These are phyloP conservation scores for Schizopora paradoxa DNA, from an alignment of 1,284 basidiomycete genomes.

Conservation along the genomic window DNA sequence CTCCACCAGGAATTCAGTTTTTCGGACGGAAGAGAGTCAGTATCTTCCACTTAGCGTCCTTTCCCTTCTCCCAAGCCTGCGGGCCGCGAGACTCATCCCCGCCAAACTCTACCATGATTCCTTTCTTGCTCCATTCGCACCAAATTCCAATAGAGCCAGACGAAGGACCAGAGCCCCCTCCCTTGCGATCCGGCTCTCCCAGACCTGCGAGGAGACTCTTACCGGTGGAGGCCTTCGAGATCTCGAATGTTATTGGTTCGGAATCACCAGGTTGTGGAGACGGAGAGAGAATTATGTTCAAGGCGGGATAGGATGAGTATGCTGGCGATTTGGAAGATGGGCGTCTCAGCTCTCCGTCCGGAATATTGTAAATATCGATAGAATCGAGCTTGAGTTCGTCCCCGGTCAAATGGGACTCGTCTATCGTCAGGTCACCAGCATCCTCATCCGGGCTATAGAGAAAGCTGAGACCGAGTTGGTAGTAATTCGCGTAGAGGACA, in stretches of 20 bases:
- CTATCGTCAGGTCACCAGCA: slow-evolving; percentile 45
- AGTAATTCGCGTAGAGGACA: slow-evolving; percentile 82
- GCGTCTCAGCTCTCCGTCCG: slow-evolving; percentile 24
- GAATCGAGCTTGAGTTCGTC: slow-evolving; percentile 55
- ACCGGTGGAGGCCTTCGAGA: slow-evolving; percentile 59
- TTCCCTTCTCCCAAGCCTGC: slow-evolving; percentile 80
- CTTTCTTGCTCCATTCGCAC: slow-evolving; percentile 83
- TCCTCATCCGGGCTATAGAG: slow-evolving; percentile 53
- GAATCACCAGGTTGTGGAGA: slow-evolving; percentile 34
- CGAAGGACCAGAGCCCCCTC: slow-evolving; percentile 76
- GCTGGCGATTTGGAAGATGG: slow-evolving; percentile 37
- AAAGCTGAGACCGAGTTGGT: slow-evolving; percentile 70
- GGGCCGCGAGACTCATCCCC: slow-evolving; percentile 70
- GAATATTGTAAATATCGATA: slow-evolving; percentile 76
- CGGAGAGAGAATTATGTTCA: slow-evolving; percentile 42
- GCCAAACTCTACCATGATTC: slow-evolving; percentile 79
- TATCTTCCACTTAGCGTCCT: slow-evolving; percentile 72
- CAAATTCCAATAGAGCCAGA: slow-evolving; percentile 84
- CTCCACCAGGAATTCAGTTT: too few relatives aligned
- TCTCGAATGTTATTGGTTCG: slow-evolving; percentile 31
- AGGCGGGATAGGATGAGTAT: slow-evolving; percentile 51
- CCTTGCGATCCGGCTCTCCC: slow-evolving; percentile 84
- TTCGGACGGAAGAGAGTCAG: slow-evolving; percentile 57
- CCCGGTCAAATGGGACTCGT: too few relatives aligned
- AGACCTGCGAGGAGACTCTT: slow-evolving; percentile 68